A percentile compares a stretch with the other conserved stretches of the same genome.
phyloP scores from a whole-genome alignment of 495 filamentous ascomycete species.

The Xanthoparmelia taractica region DNA sequence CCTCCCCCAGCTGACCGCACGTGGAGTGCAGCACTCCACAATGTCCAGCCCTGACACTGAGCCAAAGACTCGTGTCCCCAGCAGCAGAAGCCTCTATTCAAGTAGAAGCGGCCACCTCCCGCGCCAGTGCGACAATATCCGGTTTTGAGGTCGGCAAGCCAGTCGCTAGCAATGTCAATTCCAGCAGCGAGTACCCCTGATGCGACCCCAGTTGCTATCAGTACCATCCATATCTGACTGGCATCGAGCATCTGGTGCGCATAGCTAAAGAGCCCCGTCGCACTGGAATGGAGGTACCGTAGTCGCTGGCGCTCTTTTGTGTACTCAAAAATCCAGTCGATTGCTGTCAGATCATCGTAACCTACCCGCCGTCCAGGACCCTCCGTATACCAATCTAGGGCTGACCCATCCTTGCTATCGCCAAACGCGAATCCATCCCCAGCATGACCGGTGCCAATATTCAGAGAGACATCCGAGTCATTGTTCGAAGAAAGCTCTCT shows the following conservation, averaged over 20 bases:
- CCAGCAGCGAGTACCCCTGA: slow-evolving; percentile 76
- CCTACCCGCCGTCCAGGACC: slow-evolving; percentile 84
- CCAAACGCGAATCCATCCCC: slow-evolving; percentile 29
- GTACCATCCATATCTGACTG: slow-evolving; percentile 83
- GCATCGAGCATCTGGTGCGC: slow-evolving; percentile 64
- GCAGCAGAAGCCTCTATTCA: slow-evolving; percentile 88
- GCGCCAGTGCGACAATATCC: slow-evolving; percentile 70
- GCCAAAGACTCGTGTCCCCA: slow-evolving; percentile 74
- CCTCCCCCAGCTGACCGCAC: slow-evolving; percentile 55
- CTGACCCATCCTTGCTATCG: slow-evolving; percentile 55
- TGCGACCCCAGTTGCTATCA: slow-evolving; percentile 70
- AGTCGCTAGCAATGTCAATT: slow-evolving; percentile 90
- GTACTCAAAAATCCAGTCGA: slow-evolving; percentile 99
- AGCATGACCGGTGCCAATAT: slow-evolving; percentile 35
- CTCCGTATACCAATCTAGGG: slow-evolving; percentile 83
- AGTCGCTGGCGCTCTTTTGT: slow-evolving; percentile 90
- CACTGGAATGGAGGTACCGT: slow-evolving; percentile 60
- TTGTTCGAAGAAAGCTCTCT: slow-evolving; percentile 26
- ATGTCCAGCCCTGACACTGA: slow-evolving; percentile 75
- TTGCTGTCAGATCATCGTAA: slow-evolving; percentile 94
- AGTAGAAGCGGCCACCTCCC: slow-evolving; percentile 78
- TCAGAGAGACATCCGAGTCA: slow-evolving; percentile 25
- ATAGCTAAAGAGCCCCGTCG: slow-evolving; percentile 67
- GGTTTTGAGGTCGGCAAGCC: slow-evolving; percentile 90
- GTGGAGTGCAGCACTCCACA: slow-evolving; percentile 71